Conservation (phyloP, 352 stramenopile species). For the Phytophthora rubi region DNA sequence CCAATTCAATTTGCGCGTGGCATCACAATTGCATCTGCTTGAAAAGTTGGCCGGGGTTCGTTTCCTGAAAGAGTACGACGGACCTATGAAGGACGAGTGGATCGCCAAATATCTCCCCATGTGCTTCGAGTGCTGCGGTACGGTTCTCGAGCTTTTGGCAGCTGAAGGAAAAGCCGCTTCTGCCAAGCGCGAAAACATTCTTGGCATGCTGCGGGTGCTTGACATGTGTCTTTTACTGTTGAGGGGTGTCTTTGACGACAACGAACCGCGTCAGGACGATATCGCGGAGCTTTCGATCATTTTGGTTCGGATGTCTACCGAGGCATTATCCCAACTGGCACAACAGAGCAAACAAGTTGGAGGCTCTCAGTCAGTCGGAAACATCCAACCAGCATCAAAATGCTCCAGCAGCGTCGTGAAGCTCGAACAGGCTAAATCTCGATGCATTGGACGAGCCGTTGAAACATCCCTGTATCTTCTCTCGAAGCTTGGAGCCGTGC, state of each 20-base stretch:
- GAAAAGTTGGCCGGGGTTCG: conserved; percentile 46
- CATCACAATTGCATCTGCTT: conserved; percentile 53
- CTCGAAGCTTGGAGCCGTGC: conserved; percentile 34
- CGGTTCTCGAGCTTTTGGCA: conserved; percentile 58
- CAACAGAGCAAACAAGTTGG: conserved; percentile 13
- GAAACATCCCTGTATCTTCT: conserved; percentile 54
- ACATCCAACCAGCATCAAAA: not conserved
- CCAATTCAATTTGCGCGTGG: conserved; percentile 42
- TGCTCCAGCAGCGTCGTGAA: conserved; percentile 11
- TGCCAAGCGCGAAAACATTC: conserved; percentile 21
- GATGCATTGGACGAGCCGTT: conserved; percentile 20
- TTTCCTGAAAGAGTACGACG: conserved; percentile 53
- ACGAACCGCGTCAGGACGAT: conserved; percentile 37
- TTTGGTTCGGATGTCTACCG: conserved; percentile 58
- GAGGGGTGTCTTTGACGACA: conserved; percentile 65
- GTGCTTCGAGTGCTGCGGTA: conserved; percentile 73
- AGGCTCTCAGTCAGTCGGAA: not conserved
- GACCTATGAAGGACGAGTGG: conserved; percentile 60
- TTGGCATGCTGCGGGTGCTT: conserved; percentile 62
- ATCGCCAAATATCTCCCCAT: conserved; percentile 65
- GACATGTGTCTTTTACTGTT: conserved; percentile 65
- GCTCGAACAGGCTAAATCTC: conserved; percentile 20
- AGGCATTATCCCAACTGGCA: conserved; percentile 58
- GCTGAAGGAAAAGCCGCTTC: conserved; percentile 16
- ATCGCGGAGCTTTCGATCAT: conserved; percentile 48